Conservation (phyloP, 1,284 basidiomycete genomes). For the Ganoderma resinaceum region DNA sequence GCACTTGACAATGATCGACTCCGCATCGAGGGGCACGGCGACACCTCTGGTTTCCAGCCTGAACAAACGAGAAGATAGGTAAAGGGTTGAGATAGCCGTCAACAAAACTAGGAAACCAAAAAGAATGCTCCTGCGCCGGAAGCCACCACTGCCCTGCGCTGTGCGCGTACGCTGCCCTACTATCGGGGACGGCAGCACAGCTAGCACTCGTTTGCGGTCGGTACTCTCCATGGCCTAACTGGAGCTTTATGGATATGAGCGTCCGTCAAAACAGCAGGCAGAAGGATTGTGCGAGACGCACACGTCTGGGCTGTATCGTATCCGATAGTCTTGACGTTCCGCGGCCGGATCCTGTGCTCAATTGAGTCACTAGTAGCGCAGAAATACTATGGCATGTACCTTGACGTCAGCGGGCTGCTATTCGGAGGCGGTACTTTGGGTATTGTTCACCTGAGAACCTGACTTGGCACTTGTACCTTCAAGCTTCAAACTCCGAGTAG, state of each 20-base stretch:
- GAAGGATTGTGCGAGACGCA: not conserved
- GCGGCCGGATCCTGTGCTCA: no score
- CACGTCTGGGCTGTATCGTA: no score
- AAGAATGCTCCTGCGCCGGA: not conserved
- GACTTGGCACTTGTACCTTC: no score
- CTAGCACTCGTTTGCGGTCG: not conserved
- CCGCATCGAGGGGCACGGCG: constrained; percentile 30
- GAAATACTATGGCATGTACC: no score
- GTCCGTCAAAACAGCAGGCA: not conserved
- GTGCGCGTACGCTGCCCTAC: not conserved
- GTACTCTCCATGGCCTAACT: not conserved
- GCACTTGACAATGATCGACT: constrained; percentile 37
- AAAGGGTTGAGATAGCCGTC: constrained; percentile 3
- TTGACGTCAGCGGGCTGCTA: no score
- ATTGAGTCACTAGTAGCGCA: no score
- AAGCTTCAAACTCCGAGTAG: no score
- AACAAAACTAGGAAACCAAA: constrained; percentile 9
- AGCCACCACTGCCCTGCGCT: not conserved
- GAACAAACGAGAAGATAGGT: not conserved
- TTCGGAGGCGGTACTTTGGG: no score
- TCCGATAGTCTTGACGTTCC: no score
- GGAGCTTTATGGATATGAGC: not conserved
- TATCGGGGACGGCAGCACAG: not conserved
- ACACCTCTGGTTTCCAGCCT: not conserved
- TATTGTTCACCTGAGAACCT: no score